Evolutionary conservation across 192 early-diverging fungal genomes (phyloP), one percentile per base, ranked within the genome.

Genomic region (Coemansia sp.): DNA sequence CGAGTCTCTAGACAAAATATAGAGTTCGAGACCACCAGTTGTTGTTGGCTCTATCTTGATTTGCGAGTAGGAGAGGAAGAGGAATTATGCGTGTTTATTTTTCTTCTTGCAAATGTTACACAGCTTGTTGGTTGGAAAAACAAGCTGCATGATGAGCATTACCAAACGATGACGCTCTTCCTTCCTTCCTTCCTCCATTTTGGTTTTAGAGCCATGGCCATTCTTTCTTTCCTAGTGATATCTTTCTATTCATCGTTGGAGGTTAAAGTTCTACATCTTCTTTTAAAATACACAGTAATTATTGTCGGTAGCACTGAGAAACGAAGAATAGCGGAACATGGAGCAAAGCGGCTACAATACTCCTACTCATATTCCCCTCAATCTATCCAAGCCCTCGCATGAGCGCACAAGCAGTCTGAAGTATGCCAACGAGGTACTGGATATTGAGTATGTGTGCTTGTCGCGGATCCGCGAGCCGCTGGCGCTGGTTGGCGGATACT

Each of bases 401-500:
- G 55, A 64, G 54, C 72, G 64, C 57, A 61, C 57, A 13, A 42
- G 42, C 38, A 68, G 65, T 60, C 72, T 74, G 11, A 56, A 48
- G 19, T 25, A 38, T 2, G 66, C 66, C 25, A 58, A 58, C 11
- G 61, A 46, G 1, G 37, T 32, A n/a, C 61, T 79, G 22, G 20
- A 46, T 16, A 45, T 54, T 11, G 63, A 63, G 41, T 71, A 50
- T 38, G 63, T 75, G 42, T 80, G 77, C 40, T 48, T 80, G 40
- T 61, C 77, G 45, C 63, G 72, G 7, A 71, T 80, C 2, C 69
- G 77, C 13, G 72, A 80, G 58, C 72, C 72, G 11, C 62, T 80
- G 50, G 77, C 55, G 12, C 56, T 66, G 39, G 65, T 80, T 9
- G 77, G 77, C 64, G 77, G 77, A 5, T 80, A 80, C 69, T 80